A percentile compares a stretch with the other conserved stretches of the same genome.
Evolutionary conservation across 495 filamentous ascomycete genomes (phyloP).

Genomic region (Aspergillus carlsbadensis): DNA sequence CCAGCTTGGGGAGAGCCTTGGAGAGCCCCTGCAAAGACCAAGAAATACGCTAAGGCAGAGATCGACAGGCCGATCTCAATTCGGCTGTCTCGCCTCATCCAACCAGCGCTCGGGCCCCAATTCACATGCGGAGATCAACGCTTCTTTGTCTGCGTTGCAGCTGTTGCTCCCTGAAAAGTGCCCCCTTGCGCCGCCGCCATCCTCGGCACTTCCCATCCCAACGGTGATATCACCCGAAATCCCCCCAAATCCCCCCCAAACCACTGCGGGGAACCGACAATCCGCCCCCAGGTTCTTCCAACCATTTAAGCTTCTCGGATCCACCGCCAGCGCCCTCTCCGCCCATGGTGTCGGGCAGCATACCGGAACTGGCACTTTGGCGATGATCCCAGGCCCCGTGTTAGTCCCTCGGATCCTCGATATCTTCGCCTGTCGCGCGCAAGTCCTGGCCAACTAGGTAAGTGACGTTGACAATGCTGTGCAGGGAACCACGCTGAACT

Average conservation of each 20-base stretch:
- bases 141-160: too few relatives aligned
- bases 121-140: slow-evolving; percentile 19
- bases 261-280: not conserved
- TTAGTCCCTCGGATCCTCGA: too few relatives aligned
- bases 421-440: not conserved
- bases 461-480: too few relatives aligned
- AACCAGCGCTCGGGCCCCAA: not conserved
- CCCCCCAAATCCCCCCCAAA: not conserved
- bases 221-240: not conserved
- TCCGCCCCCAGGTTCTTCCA: not conserved
- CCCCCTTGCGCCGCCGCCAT: not conserved
- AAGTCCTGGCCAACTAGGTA: too few relatives aligned
- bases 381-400: too few relatives aligned
- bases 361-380: not conserved
- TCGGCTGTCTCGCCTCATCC: not conserved
- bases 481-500: too few relatives aligned
- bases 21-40: not conserved
- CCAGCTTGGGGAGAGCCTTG: not conserved
- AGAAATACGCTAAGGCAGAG: not conserved
- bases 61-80: slow-evolving; percentile 7
- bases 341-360: slow-evolving; percentile 2
- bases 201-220: not conserved
- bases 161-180: too few relatives aligned
- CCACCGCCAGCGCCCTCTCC: not conserved
- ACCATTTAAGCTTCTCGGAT: slow-evolving; percentile 12